Percentiles rank a stretch among this genome's conserved stretches.
Evolutionary conservation across 1,139 yeast genomes (phyloP).

Genomic region (Pichia sp.): DNA sequence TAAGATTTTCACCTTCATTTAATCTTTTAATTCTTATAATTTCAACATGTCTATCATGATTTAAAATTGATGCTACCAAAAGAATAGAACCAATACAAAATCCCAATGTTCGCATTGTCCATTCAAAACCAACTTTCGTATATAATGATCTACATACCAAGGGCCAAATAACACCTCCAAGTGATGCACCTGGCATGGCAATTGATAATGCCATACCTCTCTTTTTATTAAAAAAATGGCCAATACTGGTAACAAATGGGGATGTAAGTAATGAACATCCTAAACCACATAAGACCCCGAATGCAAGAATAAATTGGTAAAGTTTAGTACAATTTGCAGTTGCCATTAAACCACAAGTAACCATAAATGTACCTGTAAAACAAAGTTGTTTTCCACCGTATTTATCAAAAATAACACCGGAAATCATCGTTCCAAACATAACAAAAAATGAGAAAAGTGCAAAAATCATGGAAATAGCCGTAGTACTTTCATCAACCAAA

Average conservation of each 20-base stretch:
- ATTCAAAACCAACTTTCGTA: conserved; percentile 46
- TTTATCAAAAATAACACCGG: conserved; percentile 58
- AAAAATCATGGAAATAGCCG: conserved; percentile 63
- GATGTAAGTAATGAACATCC: conserved; percentile 55
- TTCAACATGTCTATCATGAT: conserved; percentile 38
- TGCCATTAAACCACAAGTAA: conserved; percentile 47
- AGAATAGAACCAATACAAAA: conserved; percentile 42
- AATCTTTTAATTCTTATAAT: conserved; percentile 4
- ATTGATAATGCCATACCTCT: conserved; percentile 58
- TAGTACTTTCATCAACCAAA: conserved; percentile 35
- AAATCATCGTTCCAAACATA: conserved; percentile 50
- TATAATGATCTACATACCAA: conserved; percentile 50
- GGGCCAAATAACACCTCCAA: conserved; percentile 64
- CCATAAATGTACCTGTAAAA: conserved; percentile 39
- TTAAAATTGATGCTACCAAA: conserved; percentile 35
- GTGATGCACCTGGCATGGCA: conserved; percentile 58
- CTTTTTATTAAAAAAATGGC: conserved; percentile 52
- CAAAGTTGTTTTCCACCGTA: conserved; percentile 50
- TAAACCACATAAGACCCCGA: conserved; percentile 50
- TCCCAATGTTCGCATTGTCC: conserved; percentile 58
- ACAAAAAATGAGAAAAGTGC: conserved; percentile 51
- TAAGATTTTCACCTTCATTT: conserved; percentile 8
- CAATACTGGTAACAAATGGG: conserved; percentile 51
- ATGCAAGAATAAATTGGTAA: conserved; percentile 55
- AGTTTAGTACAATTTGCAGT: conserved; percentile 48